Conservation (phyloP, 352 stramenopile species). For the Pythium rishiriense region DNA sequence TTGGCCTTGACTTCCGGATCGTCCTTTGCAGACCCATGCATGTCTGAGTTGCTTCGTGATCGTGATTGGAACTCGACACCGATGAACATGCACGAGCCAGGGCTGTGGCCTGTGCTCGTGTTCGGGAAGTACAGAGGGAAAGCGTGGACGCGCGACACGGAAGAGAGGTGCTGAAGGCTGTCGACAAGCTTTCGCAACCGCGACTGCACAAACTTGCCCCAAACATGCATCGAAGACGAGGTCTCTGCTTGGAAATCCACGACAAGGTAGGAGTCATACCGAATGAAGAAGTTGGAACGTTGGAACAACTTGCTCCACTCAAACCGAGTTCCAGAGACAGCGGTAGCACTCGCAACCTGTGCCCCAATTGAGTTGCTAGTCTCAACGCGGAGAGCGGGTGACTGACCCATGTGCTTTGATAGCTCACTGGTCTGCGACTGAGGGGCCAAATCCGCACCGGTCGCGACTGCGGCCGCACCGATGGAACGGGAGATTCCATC, state of each 20-base stretch:
- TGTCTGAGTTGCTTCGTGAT: slow-evolving; percentile 38
- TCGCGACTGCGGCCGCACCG: slow-evolving; percentile 3
- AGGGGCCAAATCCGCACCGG: background rate
- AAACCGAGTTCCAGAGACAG: slow-evolving; percentile 15
- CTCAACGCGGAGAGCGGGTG: slow-evolving; percentile 11
- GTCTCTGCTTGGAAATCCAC: slow-evolving; percentile 68
- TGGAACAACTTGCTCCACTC: slow-evolving; percentile 76
- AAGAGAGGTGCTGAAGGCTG: slow-evolving; percentile 62
- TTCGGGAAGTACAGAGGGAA: slow-evolving; percentile 70
- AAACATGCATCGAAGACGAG: slow-evolving; percentile 70
- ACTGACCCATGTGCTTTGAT: background rate
- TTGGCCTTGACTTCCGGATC: slow-evolving; percentile 73
- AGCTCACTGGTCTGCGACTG: background rate
- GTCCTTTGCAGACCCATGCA: slow-evolving; percentile 31
- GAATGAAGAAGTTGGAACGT: slow-evolving; percentile 83
- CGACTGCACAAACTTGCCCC: slow-evolving; percentile 84
- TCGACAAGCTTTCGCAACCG: slow-evolving; percentile 78
- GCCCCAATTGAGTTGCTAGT: slow-evolving; percentile 5
- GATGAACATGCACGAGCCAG: slow-evolving; percentile 81
- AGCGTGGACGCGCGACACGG: slow-evolving; percentile 61
- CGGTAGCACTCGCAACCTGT: slow-evolving; percentile 12
- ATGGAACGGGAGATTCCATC: slow-evolving; percentile 51
- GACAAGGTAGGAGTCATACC: slow-evolving; percentile 77
- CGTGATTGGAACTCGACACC: slow-evolving; percentile 72
- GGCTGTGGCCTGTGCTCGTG: slow-evolving; percentile 36